phyloP scores from a whole-genome alignment of 2,329 filamentous ascomycete species.

The Colletotrichum cuscutae region DNA sequence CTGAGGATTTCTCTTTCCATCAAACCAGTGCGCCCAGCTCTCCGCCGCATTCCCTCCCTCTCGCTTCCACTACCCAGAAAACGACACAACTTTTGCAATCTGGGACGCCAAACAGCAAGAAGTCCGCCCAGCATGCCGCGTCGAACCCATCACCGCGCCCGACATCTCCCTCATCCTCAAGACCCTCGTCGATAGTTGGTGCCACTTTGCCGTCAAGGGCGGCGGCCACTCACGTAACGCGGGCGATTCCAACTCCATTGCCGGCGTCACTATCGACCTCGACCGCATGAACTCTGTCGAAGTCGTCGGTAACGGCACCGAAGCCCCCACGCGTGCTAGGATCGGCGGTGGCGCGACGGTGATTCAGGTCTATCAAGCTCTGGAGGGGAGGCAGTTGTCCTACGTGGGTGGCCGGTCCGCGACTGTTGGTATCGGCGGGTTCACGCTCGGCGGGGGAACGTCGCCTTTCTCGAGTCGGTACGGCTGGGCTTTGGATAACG shows the following conservation, averaged over 20 bases:
- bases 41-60: too few relatives aligned
- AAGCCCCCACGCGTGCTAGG: background rate
- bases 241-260: slow-evolving; percentile 41
- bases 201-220: slow-evolving; percentile 35
- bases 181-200: slow-evolving; percentile 25
- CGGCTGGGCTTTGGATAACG: slow-evolving; percentile 39
- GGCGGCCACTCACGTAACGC: slow-evolving; percentile 26
- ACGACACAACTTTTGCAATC: slow-evolving; percentile 30
- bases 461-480: slow-evolving; percentile 44
- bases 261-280: slow-evolving; percentile 47
- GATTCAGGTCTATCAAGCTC: slow-evolving; percentile 38
- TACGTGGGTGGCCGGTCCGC: slow-evolving; percentile 29
- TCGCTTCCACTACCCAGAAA: background rate
- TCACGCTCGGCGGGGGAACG: slow-evolving; percentile 40
- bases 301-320: background rate
- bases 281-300: slow-evolving; percentile 40
- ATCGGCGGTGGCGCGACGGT: background rate
- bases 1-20: too few relatives aligned
- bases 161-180: slow-evolving; percentile 20
- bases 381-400: slow-evolving; percentile 37
- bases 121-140: slow-evolving; percentile 31
- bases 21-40: too few relatives aligned
- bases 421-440: slow-evolving; percentile 33
- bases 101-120: slow-evolving; percentile 38
- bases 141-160: slow-evolving; percentile 27